Evolutionary conservation across 768 basidiomycete genomes (phyloP).

Genomic region (Leccinum barrowsii): DNA sequence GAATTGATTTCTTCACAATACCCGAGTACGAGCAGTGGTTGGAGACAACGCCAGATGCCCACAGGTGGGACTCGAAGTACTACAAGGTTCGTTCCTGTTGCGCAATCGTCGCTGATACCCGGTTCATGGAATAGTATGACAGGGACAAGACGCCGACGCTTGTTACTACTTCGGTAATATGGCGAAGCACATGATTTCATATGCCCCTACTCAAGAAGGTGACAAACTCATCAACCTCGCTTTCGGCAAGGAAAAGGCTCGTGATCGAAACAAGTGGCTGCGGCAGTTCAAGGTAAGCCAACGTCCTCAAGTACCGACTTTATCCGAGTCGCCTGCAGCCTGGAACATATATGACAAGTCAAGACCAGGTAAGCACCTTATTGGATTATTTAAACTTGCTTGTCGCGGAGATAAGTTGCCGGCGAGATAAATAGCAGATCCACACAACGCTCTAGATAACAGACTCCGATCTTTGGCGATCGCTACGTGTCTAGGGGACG

Average conservation of each 20-base stretch:
- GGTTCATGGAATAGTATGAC: slow-evolving; percentile 1
- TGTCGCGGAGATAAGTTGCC: no score
- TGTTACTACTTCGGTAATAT: slow-evolving; percentile 92
- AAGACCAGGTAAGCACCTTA: no score
- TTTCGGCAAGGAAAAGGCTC: slow-evolving; percentile 99
- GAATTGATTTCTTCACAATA: slow-evolving; percentile 91
- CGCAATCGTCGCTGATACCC: not conserved
- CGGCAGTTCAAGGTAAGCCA: slow-evolving; percentile 76
- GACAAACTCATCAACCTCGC: slow-evolving; percentile 95
- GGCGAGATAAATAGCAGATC: no score
- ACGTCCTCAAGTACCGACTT: not conserved
- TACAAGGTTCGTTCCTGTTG: slow-evolving; percentile 73
- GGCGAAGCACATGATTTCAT: slow-evolving; percentile 92
- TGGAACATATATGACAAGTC: slow-evolving; percentile 68
- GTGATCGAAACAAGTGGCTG: slow-evolving; percentile 98
- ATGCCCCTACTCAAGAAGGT: slow-evolving; percentile 72
- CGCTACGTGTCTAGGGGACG: slow-evolving; percentile 59
- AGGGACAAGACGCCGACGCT: slow-evolving; percentile 47
- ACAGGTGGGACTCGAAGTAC: slow-evolving; percentile 92
- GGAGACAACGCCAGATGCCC: slow-evolving; percentile 66
- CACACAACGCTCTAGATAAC: no score
- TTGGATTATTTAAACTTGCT: no score
- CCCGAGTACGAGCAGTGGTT: slow-evolving; percentile 96
- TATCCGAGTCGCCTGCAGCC: slow-evolving; percentile 47
- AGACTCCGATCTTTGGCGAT: slow-evolving; percentile 18